Evolutionary conservation across 768 basidiomycete genomes (phyloP).

Genomic region (Trametes sanguinea): DNA sequence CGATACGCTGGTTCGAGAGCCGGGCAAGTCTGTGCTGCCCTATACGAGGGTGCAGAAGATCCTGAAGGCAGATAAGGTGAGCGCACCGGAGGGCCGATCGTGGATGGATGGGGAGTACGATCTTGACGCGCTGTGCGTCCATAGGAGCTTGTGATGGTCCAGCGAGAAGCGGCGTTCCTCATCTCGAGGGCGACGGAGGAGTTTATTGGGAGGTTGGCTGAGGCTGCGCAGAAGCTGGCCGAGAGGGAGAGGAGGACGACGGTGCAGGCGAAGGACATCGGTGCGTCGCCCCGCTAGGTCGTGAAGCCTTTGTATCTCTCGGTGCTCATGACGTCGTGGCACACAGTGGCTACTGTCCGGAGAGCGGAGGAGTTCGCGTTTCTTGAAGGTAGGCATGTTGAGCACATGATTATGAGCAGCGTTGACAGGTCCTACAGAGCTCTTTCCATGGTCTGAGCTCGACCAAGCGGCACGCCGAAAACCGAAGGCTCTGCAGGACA

Average conservation of each 20-base stretch:
- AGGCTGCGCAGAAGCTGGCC: constrained; percentile 72
- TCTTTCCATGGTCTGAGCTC: constrained; percentile 53
- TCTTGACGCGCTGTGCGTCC: background rate
- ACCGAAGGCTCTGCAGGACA: constrained; percentile 35
- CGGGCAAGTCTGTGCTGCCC: constrained; percentile 76
- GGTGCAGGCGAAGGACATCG: constrained; percentile 78
- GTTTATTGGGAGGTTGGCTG: constrained; percentile 75
- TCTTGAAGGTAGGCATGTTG: constrained; percentile 58
- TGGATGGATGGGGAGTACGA: background rate
- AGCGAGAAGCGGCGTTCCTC: constrained; percentile 76
- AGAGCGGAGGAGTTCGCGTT: constrained; percentile 77
- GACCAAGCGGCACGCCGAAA: constrained; percentile 49
- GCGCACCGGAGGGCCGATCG: background rate
- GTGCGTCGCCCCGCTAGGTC: constrained; percentile 43
- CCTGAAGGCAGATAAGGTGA: constrained; percentile 81
- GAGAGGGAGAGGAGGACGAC: constrained; percentile 71
- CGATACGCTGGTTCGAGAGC: constrained; percentile 33
- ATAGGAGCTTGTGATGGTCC: constrained; percentile 75
- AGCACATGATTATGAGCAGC: background rate
- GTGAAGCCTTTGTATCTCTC: background rate
- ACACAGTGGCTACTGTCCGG: constrained; percentile 60
- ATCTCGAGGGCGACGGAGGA: constrained; percentile 87
- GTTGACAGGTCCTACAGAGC: constrained; percentile 41
- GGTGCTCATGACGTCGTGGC: background rate
- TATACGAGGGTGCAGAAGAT: constrained; percentile 80